Conservation (phyloP, 2,329 filamentous ascomycete genomes). For the Xylaria sp. region DNA sequence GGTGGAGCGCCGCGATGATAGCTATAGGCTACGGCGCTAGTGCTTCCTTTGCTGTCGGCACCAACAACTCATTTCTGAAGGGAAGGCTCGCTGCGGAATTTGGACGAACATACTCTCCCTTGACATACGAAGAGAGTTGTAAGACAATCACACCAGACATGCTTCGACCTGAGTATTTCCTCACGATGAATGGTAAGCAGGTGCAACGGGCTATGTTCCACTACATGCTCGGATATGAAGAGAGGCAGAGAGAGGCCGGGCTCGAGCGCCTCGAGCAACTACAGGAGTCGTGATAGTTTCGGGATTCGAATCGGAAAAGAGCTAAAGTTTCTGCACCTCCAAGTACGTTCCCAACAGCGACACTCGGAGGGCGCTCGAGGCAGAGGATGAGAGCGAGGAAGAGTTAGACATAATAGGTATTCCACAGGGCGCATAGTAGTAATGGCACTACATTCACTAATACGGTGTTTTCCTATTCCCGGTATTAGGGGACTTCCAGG, state of each 20-base stretch:
- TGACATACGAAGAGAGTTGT: background rate
- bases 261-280: no score
- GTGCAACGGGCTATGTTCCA: background rate
- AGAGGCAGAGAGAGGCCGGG: background rate
- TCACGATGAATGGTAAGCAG: background rate
- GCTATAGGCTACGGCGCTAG: background rate
- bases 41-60: background rate
- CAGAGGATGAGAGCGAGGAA: no score
- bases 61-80: background rate
- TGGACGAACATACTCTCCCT: background rate
- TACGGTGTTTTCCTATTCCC: no score
- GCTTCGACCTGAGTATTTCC: slow-evolving; percentile 2
- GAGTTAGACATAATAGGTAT: no score
- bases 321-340: no score
- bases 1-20: background rate
- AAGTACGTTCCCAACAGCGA: no score
- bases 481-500: no score
- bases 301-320: no score
- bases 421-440: no score
- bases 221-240: slow-evolving; percentile 5
- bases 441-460: no score
- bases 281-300: no score
- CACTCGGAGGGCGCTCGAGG: no score
- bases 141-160: background rate
- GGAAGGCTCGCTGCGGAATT: background rate